Percentiles rank a stretch among this genome's conserved stretches.
phyloP scores from a whole-genome alignment of 2,329 filamentous ascomycete genomes.

The Diaporthe sp. region DNA sequence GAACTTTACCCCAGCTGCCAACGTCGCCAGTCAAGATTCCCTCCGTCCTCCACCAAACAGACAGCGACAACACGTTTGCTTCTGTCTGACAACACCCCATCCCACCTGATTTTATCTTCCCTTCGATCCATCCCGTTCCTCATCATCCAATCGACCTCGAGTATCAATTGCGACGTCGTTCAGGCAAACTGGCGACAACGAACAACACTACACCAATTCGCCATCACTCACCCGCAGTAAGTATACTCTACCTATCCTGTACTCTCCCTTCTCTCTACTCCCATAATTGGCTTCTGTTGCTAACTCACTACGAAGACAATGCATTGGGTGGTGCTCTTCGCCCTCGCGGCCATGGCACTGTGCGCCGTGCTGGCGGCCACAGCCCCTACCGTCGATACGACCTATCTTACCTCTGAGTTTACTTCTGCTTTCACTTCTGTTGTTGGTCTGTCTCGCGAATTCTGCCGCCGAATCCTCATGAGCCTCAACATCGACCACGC shows the following conservation, averaged over 20 bases:
- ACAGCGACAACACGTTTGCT: neutral
- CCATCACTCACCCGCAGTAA: neutral
- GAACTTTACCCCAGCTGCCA: neutral
- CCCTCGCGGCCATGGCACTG: neutral
- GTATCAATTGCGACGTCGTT: neutral
- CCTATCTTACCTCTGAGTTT: neutral
- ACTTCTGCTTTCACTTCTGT: neutral
- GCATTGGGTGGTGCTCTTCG: neutral
- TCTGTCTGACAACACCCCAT: neutral
- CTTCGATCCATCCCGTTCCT: neutral
- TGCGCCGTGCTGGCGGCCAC: neutral
- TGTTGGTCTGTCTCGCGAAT: neutral
- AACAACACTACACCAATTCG: neutral
- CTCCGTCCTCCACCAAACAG: neutral
- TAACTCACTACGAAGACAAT: neutral
- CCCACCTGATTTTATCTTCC: neutral
- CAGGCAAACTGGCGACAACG: constrained; percentile 2
- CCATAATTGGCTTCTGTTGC: neutral
- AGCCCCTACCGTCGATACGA: neutral
- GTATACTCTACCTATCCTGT: neutral
- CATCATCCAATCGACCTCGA: neutral
- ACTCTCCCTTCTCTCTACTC: neutral
- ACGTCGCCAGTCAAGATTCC: neutral
- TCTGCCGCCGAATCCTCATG: neutral
- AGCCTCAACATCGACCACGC: neutral